These are phyloP conservation scores for Diaporthe sp. DNA, from an alignment of 2,329 filamentous ascomycete genomes.

Conservation along the genomic window DNA sequence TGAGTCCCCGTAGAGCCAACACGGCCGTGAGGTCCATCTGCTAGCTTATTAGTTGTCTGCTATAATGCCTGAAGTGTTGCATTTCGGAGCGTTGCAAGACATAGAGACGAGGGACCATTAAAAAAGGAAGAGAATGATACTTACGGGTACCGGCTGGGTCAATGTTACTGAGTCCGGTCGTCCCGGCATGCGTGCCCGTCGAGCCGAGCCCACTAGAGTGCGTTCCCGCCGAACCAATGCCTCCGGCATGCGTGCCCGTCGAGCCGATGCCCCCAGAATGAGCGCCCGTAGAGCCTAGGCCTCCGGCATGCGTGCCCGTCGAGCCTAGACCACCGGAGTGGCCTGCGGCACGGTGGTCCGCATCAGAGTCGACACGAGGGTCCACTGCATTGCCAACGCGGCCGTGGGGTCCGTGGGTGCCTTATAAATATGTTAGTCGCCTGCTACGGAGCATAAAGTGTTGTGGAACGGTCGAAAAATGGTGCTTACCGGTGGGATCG, in stretches of 20 bases:
- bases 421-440: no score
- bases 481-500: slow-evolving; percentile 45
- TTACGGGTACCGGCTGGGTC: slow-evolving; percentile 45
- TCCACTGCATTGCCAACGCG: slow-evolving; percentile 59
- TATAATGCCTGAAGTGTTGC: no score
- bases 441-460: no score
- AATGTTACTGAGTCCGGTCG: no score
- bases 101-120: no score
- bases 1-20: no score
- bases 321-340: neutral
- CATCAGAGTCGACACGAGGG: slow-evolving; percentile 62
- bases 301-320: neutral
- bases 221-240: slow-evolving; percentile 46
- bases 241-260: slow-evolving; percentile 30
- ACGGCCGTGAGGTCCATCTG: no score
- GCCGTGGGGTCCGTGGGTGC: slow-evolving; percentile 54
- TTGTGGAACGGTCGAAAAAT: no score
- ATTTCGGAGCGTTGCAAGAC: no score
- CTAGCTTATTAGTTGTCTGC: no score
- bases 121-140: no score
- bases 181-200: neutral
- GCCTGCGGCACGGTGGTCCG: slow-evolving; percentile 47
- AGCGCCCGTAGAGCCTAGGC: slow-evolving; percentile 37
- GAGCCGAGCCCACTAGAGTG: slow-evolving; percentile 39
- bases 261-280: slow-evolving; percentile 35